These are phyloP conservation scores for Gelatoporia subvermispora DNA, from an alignment of 768 basidiomycete species.

Conservation along the genomic window DNA sequence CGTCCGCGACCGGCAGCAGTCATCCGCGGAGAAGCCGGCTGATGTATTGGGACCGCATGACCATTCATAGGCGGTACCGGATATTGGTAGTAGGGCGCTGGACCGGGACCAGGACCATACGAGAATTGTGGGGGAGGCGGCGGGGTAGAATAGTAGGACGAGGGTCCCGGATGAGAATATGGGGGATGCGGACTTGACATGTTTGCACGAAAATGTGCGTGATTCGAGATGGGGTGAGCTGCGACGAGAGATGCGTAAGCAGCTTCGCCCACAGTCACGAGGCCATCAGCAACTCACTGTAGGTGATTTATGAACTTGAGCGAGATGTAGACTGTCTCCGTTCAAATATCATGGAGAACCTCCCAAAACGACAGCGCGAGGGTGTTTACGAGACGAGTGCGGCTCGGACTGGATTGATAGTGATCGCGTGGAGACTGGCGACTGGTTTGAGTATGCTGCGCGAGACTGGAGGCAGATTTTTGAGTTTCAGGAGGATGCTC, in stretches of 20 bases:
- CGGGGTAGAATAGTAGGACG: conserved; percentile 24
- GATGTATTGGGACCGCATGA: conserved; percentile 30
- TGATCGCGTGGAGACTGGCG: too few species aligned
- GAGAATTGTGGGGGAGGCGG: conserved; percentile 21
- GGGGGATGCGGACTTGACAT: conserved; percentile 29
- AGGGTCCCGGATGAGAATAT: conserved; percentile 30
- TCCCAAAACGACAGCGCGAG: too few species aligned
- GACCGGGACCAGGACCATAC: conserved; percentile 17
- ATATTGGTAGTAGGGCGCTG: conserved; percentile 27
- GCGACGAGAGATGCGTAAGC: conserved; percentile 4
- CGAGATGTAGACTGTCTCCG: too few species aligned
- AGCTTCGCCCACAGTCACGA: not conserved
- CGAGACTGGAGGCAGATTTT: too few species aligned
- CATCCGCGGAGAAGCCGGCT: conserved; percentile 33
- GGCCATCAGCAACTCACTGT: too few species aligned
- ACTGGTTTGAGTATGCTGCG: too few species aligned
- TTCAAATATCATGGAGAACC: too few species aligned
- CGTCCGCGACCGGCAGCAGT: conserved; percentile 30
- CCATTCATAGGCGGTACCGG: conserved; percentile 36
- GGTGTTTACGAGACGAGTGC: too few species aligned
- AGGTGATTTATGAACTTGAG: too few species aligned
- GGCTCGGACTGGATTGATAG: too few species aligned
- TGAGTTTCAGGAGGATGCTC: too few species aligned
- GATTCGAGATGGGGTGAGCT: not conserved
- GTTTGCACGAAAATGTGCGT: not conserved